These are phyloP conservation scores for Juglanconis oblonga DNA, from an alignment of 2,329 filamentous ascomycete genomes.

Conservation along the genomic window DNA sequence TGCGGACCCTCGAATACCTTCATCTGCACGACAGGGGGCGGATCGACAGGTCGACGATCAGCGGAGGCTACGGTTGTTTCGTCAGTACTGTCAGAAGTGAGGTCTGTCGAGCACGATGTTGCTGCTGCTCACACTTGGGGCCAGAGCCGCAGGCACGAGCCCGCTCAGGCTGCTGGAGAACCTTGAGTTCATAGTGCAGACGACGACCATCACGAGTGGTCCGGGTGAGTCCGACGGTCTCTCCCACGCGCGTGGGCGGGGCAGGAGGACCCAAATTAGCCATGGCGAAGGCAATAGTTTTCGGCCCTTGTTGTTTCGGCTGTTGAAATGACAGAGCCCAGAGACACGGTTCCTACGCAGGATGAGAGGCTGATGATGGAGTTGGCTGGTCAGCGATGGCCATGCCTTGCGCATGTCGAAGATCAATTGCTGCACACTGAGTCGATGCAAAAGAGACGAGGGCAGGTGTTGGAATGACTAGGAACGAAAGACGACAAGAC, in stretches of 20 bases:
- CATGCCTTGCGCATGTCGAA: neutral
- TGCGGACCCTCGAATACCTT: constrained; percentile 74
- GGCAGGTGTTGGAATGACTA: neutral
- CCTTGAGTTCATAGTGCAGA: constrained; percentile 77
- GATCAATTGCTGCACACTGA: neutral
- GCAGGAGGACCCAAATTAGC: constrained; percentile 13
- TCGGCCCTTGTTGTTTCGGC: neutral
- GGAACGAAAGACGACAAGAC: neutral
- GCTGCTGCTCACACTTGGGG: constrained; percentile 74
- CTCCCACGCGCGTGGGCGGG: constrained; percentile 15
- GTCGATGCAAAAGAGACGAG: neutral
- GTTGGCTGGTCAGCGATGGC: neutral
- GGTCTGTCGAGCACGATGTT: constrained; percentile 8
- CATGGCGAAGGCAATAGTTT: constrained; percentile 6
- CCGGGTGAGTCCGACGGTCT: constrained; percentile 10
- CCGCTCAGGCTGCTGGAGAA: constrained; percentile 91
- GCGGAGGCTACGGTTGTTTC: constrained; percentile 59
- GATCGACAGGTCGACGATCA: constrained; percentile 89
- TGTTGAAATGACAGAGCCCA: no score
- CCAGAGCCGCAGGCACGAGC: constrained; percentile 93
- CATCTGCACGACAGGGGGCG: constrained; percentile 89
- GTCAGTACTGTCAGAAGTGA: constrained; percentile 12
- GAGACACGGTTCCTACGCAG: no score
- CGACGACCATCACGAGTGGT: constrained; percentile 72
- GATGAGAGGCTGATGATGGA: no score